Conservation (phyloP, 192 early-diverging fungal species). For the Entomortierella beljakovae region DNA sequence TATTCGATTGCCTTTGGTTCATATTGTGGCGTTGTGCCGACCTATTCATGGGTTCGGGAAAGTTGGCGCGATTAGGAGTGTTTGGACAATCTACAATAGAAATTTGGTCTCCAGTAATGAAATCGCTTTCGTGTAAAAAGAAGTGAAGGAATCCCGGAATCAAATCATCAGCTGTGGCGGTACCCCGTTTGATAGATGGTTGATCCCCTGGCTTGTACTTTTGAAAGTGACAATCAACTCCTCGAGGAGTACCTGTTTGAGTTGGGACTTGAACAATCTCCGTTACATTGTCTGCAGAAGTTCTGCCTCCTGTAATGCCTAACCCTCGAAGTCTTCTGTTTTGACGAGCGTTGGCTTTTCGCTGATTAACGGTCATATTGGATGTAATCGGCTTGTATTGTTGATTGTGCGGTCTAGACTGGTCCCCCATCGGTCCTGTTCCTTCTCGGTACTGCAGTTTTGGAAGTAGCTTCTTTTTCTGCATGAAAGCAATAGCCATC, state of each 20-base stretch:
- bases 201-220: not conserved
- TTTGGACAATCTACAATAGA: not conserved
- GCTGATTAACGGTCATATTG: not conserved
- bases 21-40: too few species aligned
- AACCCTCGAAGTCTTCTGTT: not conserved
- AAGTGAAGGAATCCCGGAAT: not conserved
- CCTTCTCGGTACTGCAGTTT: not conserved
- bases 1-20: not conserved
- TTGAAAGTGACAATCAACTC: not conserved
- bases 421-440: not conserved
- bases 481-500: conserved; percentile 6
- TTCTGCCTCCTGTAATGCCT: not conserved
- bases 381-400: not conserved
- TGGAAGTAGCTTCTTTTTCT: not conserved
- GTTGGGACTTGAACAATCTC: not conserved
- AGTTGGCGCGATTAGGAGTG: not conserved
- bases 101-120: not conserved
- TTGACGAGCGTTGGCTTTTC: not conserved
- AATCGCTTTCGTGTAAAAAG: not conserved
- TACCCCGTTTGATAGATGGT: not conserved
- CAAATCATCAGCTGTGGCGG: not conserved
- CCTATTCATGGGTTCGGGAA: not conserved
- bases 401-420: not conserved
- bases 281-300: not conserved
- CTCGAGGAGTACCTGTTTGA: not conserved